These are phyloP conservation scores for Trichoderma oligosporum DNA, from an alignment of 2,329 filamentous ascomycete genomes.

Conservation along the genomic window DNA sequence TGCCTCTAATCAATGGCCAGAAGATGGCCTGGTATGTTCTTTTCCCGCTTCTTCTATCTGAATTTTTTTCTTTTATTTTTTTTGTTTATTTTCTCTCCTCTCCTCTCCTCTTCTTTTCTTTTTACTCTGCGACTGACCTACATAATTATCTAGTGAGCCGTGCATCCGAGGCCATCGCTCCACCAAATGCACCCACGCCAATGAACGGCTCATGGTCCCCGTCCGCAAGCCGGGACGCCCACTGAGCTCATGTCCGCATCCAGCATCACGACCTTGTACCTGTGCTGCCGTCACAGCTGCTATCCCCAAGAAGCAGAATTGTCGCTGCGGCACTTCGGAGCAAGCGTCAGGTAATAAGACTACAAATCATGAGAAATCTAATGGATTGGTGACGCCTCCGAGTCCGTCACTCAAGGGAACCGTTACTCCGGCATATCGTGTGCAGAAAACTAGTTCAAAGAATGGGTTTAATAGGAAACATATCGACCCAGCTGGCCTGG, in stretches of 20 bases:
- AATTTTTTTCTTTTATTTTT: neutral
- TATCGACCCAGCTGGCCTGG: slow-evolving; percentile 46
- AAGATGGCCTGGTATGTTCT: slow-evolving; percentile 69
- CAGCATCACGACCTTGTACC: slow-evolving; percentile 56
- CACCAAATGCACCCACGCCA: slow-evolving; percentile 67
- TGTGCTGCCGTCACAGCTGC: slow-evolving; percentile 63
- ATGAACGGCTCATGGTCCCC: slow-evolving; percentile 64
- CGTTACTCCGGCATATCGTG: slow-evolving; percentile 38
- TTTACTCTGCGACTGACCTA: slow-evolving; percentile 1
- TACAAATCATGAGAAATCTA: slow-evolving; percentile 27
- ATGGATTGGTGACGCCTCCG: slow-evolving; percentile 27
- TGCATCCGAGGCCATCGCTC: slow-evolving; percentile 74
- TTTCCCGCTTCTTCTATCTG: neutral
- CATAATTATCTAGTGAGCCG: slow-evolving; percentile 53
- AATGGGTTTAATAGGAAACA: slow-evolving; percentile 42
- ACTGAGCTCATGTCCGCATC: slow-evolving; percentile 65
- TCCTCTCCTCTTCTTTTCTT: neutral
- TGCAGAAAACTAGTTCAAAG: slow-evolving; percentile 44
- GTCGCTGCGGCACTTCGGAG: slow-evolving; percentile 45
- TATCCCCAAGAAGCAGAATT: slow-evolving; percentile 56
- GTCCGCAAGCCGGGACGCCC: slow-evolving; percentile 70
- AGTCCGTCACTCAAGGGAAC: slow-evolving; percentile 31
- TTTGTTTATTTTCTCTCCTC: no score
- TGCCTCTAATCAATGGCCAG: slow-evolving; percentile 66
- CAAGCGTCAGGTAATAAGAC: slow-evolving; percentile 25